phyloP scores from a whole-genome alignment of 768 basidiomycete genomes.

The Agaricus blazei region DNA sequence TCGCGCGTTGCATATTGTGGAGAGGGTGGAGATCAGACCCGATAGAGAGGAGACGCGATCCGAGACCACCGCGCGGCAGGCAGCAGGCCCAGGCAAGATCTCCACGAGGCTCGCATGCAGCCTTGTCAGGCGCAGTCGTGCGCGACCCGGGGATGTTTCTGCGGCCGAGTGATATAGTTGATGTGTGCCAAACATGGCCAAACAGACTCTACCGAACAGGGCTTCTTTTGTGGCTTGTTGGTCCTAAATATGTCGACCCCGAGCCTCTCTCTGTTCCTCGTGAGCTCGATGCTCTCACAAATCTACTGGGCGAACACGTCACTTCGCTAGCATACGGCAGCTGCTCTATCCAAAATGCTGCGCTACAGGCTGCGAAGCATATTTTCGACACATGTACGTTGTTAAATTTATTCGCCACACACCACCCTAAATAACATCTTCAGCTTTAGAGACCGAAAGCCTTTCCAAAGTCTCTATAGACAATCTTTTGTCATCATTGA shows the following conservation, averaged over 20 bases:
- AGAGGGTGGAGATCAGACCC: too few species aligned
- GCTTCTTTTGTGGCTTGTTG: background rate
- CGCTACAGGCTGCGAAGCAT: constrained; percentile 66
- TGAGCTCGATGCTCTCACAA: constrained; percentile 45
- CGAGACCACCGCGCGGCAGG: too few species aligned
- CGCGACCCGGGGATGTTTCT: background rate
- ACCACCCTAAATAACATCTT: constrained; percentile 11
- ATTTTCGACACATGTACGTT: constrained; percentile 71
- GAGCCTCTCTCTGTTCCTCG: constrained; percentile 13
- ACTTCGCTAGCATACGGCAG: constrained; percentile 54
- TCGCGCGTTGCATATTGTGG: too few species aligned
- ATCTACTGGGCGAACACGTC: constrained; percentile 47
- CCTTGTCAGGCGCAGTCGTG: too few species aligned
- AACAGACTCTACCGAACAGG: background rate
- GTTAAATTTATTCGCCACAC: background rate
- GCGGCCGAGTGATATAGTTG: background rate
- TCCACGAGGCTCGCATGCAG: too few species aligned
- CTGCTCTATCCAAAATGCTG: constrained; percentile 47
- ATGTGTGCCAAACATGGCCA: constrained; percentile 11
- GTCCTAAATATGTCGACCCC: constrained; percentile 2
- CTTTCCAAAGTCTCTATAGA: constrained; percentile 60
- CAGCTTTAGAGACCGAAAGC: constrained; percentile 66
- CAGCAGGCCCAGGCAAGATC: too few species aligned
- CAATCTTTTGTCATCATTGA: constrained; percentile 62
- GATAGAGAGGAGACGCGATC: too few species aligned